Conservation (phyloP, 768 basidiomycete species). For the Boletellus ananas region DNA sequence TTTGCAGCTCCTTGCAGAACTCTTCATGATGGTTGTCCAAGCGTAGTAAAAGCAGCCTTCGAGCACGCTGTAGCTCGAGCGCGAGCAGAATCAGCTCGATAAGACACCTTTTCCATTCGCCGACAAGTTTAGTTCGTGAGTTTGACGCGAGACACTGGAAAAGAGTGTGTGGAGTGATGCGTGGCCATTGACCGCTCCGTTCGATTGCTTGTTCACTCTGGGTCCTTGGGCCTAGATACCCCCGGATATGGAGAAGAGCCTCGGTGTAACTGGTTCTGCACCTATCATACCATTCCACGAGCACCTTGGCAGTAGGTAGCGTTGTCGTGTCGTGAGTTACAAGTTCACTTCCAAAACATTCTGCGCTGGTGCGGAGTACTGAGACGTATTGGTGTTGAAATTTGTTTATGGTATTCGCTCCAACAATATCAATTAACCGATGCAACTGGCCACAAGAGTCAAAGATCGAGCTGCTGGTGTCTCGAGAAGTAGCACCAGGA, state of each 20-base stretch:
- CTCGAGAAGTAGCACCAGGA: background rate
- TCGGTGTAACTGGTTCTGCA: constrained; percentile 1
- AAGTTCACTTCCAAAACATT: background rate
- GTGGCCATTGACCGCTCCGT: constrained; percentile 34
- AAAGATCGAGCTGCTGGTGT: background rate
- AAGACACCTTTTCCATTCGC: too few relatives aligned
- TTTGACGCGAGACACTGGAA: too few relatives aligned
- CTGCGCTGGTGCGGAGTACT: too few relatives aligned
- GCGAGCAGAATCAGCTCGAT: constrained; percentile 25
- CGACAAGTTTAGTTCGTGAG: too few relatives aligned
- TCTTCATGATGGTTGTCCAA: background rate
- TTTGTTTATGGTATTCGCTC: background rate
- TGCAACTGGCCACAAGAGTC: background rate
- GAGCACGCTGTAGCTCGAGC: constrained; percentile 28
- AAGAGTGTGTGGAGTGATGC: constrained; percentile 27
- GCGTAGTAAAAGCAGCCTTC: background rate
- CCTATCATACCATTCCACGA: constrained; percentile 1
- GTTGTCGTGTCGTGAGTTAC: background rate
- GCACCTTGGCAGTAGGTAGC: background rate
- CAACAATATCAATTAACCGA: background rate
- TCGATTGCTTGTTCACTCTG: constrained; percentile 9
- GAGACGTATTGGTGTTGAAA: background rate
- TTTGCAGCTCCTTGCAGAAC: background rate
- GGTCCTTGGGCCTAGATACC: constrained; percentile 9
- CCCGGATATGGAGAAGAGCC: background rate